Percentiles rank a stretch among this genome's conserved stretches.
These are phyloP conservation scores for Tricholoma hemisulphureum DNA, from an alignment of 768 basidiomycete species.

Conservation along the genomic window DNA sequence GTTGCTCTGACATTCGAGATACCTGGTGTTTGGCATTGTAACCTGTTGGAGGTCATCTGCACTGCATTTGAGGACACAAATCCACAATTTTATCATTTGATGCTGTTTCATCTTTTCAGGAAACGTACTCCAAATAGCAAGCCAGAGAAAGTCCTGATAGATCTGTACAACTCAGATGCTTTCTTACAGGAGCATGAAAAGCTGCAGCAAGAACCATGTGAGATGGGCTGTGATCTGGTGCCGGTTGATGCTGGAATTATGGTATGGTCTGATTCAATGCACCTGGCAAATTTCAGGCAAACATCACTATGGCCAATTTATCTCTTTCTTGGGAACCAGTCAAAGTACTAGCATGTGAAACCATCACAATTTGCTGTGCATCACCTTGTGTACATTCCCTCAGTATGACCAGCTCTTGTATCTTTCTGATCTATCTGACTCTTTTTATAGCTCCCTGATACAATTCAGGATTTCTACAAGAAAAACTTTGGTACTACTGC, in stretches of 20 bases:
- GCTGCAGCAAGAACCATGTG: not conserved
- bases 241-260: not conserved
- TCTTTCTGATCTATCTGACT: not conserved
- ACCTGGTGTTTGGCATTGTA: constrained; percentile 2
- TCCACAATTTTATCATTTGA: constrained; percentile 9
- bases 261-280: constrained; percentile 24
- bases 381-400: constrained; percentile 28
- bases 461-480: constrained; percentile 8
- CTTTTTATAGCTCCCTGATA: constrained; percentile 8
- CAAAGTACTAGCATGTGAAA: constrained; percentile 30
- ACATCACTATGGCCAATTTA: constrained; percentile 17
- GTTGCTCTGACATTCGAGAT: not conserved
- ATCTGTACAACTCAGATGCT: not conserved
- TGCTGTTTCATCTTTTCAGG: constrained; percentile 18
- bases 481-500: not conserved
- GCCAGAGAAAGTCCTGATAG: not conserved
- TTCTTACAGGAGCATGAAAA: constrained; percentile 1
- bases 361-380: constrained; percentile 20
- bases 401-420: constrained; percentile 18
- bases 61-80: constrained; percentile 13
- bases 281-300: constrained; percentile 28
- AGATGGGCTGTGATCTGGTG: not conserved
- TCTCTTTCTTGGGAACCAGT: constrained; percentile 31
- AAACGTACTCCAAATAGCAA: constrained; percentile 4
- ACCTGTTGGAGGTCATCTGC: constrained; percentile 11